Percentiles rank a stretch among this genome's conserved stretches.
phyloP scores from a whole-genome alignment of 352 stramenopile genomes.

The Aphanomyces invadans region DNA sequence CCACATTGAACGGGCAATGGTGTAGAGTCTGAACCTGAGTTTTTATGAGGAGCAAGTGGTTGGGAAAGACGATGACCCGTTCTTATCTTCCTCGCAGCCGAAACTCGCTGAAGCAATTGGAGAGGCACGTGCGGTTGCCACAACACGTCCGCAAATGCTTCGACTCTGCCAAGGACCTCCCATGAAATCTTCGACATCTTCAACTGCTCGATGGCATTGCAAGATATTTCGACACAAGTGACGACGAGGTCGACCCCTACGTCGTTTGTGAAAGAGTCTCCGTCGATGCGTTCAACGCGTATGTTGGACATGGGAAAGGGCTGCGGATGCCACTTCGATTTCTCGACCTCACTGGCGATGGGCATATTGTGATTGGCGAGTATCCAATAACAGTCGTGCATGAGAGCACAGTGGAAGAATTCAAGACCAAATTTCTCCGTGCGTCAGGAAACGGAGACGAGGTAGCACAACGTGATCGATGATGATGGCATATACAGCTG shows the following conservation, averaged over 20 bases:
- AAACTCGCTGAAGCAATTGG: no score
- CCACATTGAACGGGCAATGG: no score
- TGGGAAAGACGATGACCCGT: no score
- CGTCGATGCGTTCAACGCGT: neutral
- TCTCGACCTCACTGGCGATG: neutral
- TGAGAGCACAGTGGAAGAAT: neutral
- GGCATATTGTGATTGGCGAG: neutral
- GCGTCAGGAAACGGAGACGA: neutral
- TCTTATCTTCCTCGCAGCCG: no score
- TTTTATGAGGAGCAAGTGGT: no score
- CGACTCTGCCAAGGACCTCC: neutral
- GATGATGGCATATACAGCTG: neutral
- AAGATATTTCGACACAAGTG: neutral
- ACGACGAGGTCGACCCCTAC: neutral
- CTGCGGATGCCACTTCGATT: conserved; percentile 4
- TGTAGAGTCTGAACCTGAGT: no score
- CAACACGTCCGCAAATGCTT: no score
- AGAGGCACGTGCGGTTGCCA: no score
- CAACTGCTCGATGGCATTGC: neutral
- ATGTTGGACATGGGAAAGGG: neutral
- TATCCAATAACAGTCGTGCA: neutral
- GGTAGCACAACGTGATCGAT: neutral
- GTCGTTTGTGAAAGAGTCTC: neutral
- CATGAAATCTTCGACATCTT: neutral
- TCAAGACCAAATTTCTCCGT: neutral